phyloP scores from a whole-genome alignment of 805 yeast genomes.

The Saturnispora gosingensis region DNA sequence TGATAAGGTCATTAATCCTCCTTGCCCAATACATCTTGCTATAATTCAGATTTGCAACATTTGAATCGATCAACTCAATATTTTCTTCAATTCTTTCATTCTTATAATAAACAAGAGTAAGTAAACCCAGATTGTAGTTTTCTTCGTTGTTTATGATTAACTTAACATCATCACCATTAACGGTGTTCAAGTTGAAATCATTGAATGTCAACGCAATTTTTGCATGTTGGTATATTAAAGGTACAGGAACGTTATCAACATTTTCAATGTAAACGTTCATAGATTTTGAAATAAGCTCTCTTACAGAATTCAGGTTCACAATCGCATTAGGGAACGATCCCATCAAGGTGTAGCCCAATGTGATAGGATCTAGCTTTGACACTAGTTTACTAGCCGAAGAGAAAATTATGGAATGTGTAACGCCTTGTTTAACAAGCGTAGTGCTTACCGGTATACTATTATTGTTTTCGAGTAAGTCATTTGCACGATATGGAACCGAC shows the following conservation, averaged over 20 bases:
- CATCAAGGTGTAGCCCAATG: not conserved
- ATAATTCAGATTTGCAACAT: not conserved
- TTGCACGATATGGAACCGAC: not conserved
- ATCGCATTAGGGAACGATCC: not conserved
- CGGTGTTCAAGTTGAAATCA: not conserved
- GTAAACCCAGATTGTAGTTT: not conserved
- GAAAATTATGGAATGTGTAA: not conserved
- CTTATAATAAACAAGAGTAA: slow-evolving; percentile 1
- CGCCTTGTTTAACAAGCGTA: not conserved
- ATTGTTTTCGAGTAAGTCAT: not conserved
- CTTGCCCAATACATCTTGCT: not conserved
- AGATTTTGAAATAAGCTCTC: not conserved
- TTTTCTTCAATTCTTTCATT: slow-evolving; percentile 1
- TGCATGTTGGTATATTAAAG: not conserved
- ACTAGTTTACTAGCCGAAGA: not conserved
- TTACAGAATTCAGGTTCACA: not conserved
- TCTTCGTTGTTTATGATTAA: not conserved
- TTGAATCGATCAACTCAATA: slow-evolving; percentile 2
- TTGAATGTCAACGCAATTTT: not conserved
- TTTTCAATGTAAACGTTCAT: not conserved
- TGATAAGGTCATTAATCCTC: not conserved
- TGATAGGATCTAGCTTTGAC: not conserved
- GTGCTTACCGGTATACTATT: not conserved
- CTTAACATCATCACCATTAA: not conserved
- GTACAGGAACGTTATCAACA: not conserved